A percentile compares a stretch with the other conserved stretches of the same genome.
phyloP scores from a whole-genome alignment of 306 rosid genomes.

The Lithocarpus polystachyus region DNA sequence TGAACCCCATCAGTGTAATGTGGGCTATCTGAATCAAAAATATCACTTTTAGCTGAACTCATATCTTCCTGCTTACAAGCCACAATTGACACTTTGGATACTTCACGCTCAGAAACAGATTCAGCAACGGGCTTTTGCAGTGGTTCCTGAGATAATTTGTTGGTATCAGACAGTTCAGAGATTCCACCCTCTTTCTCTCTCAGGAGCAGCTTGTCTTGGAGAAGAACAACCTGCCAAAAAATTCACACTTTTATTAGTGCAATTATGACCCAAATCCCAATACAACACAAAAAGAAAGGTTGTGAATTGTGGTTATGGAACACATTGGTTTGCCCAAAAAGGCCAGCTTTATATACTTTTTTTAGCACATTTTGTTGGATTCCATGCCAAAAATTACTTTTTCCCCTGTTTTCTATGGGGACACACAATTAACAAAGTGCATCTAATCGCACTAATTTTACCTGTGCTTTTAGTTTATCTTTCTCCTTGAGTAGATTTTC shows the following conservation, averaged over 20 bases:
- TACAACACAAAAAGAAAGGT: neutral
- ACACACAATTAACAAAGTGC: too few species aligned
- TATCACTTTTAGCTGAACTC: constrained; percentile 63
- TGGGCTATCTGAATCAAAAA: constrained; percentile 72
- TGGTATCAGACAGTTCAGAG: constrained; percentile 34
- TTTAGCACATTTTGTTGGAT: too few species aligned
- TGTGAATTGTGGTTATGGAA: neutral
- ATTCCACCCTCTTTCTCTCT: constrained; percentile 36
- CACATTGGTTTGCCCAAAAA: too few species aligned
- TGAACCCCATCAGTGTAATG: constrained; percentile 54
- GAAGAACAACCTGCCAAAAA: constrained; percentile 45
- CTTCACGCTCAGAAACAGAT: constrained; percentile 48
- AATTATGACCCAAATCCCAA: neutral
- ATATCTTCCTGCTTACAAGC: constrained; percentile 55
- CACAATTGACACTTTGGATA: constrained; percentile 45
- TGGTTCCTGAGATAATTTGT: constrained; percentile 26
- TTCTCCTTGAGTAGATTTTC: constrained; percentile 62
- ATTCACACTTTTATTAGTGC: too few species aligned
- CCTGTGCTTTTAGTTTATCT: constrained; percentile 59
- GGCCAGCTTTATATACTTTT: too few species aligned
- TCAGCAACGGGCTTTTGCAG: constrained; percentile 23
- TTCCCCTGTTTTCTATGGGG: too few species aligned
- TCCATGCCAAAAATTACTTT: too few species aligned
- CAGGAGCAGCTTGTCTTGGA: constrained; percentile 41
- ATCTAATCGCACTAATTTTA: constrained; percentile 5